Conservation (phyloP, 2,329 filamentous ascomycete species). For the Xylaria sp. region DNA sequence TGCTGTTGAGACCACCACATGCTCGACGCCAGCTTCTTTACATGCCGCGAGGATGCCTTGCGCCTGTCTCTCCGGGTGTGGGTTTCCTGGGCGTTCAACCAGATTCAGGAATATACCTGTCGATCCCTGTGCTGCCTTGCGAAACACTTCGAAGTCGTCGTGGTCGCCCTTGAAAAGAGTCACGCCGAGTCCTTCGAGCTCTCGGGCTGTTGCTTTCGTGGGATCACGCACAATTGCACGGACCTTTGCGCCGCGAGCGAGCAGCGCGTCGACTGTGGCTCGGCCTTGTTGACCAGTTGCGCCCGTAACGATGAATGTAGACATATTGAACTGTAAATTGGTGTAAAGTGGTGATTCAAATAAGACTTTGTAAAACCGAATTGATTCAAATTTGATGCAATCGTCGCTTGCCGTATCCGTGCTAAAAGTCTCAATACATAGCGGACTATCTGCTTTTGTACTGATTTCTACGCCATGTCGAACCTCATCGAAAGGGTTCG, state of each 20-base stretch:
- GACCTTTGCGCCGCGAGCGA: conserved; percentile 48
- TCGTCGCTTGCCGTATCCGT: background rate
- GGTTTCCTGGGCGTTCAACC: conserved; percentile 35
- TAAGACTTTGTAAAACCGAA: background rate
- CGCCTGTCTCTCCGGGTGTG: conserved; percentile 42
- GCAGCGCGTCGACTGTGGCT: conserved; percentile 47
- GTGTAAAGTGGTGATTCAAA: background rate
- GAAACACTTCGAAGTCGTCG: conserved; percentile 44
- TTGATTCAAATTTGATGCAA: background rate
- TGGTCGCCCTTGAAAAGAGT: conserved; percentile 51
- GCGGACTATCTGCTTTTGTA: background rate
- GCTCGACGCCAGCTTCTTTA: conserved; percentile 52
- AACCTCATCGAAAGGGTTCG: background rate
- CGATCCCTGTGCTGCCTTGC: conserved; percentile 48
- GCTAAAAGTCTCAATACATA: background rate
- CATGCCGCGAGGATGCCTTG: conserved; percentile 46
- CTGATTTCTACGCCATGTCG: background rate
- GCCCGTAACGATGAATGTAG: conserved; percentile 48
- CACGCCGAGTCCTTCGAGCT: conserved; percentile 42
- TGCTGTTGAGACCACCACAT: conserved; percentile 36
- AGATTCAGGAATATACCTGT: conserved; percentile 42
- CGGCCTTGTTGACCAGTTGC: conserved; percentile 49
- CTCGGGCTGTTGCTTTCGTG: conserved; percentile 39
- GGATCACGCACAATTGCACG: conserved; percentile 51
- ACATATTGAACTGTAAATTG: background rate